Percentiles rank a stretch among this genome's conserved stretches.
Conservation (phyloP, 169 alveolate genomes). For the Blepharisma undulans region DNA sequence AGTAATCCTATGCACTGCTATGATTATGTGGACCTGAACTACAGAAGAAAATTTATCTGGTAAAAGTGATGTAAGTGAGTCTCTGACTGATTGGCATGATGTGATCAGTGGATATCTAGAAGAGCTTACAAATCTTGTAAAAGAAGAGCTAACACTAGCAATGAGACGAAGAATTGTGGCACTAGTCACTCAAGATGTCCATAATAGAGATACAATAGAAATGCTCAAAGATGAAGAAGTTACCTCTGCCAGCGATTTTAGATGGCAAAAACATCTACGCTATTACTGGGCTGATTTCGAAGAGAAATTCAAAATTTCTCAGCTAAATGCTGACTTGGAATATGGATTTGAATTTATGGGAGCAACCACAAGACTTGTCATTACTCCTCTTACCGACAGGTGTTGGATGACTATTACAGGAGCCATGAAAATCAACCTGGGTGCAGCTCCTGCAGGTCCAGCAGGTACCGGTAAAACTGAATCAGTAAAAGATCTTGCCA, state of each 20-base stretch:
- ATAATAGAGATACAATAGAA: slow-evolving; percentile 91
- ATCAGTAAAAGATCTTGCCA: slow-evolving; percentile 96
- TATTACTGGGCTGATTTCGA: slow-evolving; percentile 83
- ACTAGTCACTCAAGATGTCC: slow-evolving; percentile 92
- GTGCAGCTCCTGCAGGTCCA: slow-evolving; percentile 97
- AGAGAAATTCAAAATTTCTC: slow-evolving; percentile 68
- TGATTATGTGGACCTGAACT: slow-evolving; percentile 82
- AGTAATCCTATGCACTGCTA: slow-evolving; percentile 80
- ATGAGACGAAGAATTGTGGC: slow-evolving; percentile 85
- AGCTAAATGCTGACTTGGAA: slow-evolving; percentile 66
- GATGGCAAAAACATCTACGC: slow-evolving; percentile 93
- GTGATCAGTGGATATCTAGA: slow-evolving; percentile 66
- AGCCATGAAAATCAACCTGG: slow-evolving; percentile 82
- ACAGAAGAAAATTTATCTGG: slow-evolving; percentile 74
- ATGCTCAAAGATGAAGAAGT: slow-evolving; percentile 74
- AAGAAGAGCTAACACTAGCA: slow-evolving; percentile 77
- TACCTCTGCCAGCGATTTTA: slow-evolving; percentile 80
- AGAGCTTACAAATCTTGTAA: slow-evolving; percentile 83
- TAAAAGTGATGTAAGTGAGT: slow-evolving; percentile 26
- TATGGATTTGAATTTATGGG: slow-evolving; percentile 87
- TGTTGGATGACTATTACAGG: slow-evolving; percentile 96
- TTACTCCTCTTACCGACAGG: slow-evolving; percentile 89
- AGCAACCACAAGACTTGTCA: slow-evolving; percentile 81
- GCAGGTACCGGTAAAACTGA: slow-evolving; percentile 99
- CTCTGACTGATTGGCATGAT: slow-evolving; percentile 65